Evolutionary conservation across 495 filamentous ascomycete species (phyloP).

Genomic region (Rostrohypoxylon terebratum): DNA sequence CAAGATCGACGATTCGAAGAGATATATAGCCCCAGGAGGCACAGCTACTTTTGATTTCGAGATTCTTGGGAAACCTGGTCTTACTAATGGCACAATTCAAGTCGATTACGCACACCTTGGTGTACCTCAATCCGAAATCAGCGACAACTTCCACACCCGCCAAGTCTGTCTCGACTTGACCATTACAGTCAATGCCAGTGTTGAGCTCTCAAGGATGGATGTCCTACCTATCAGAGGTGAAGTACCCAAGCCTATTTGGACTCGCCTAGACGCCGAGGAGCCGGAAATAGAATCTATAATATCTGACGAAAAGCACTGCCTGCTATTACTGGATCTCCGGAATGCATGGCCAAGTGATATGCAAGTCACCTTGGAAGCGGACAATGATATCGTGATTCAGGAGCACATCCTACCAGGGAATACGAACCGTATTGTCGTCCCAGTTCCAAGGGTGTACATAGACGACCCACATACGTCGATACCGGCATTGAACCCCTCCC

Average conservation of each 20-base stretch:
- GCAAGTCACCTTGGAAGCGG: conserved; percentile 64
- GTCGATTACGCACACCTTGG: conserved; percentile 85
- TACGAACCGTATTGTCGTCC: conserved; percentile 78
- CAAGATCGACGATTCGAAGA: conserved; percentile 62
- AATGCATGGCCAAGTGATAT: conserved; percentile 89
- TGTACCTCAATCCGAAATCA: conserved; percentile 68
- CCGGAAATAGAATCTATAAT: conserved; percentile 40
- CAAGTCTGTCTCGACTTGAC: conserved; percentile 84
- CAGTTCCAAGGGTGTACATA: conserved; percentile 80
- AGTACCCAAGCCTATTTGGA: conserved; percentile 63
- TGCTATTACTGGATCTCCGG: conserved; percentile 84
- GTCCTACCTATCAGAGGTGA: conserved; percentile 74
- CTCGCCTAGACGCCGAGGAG: conserved; percentile 42
- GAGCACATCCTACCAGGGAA: conserved; percentile 81
- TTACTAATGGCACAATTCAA: conserved; percentile 84
- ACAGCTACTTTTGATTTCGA: conserved; percentile 83
- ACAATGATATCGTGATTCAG: conserved; percentile 52
- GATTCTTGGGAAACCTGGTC: conserved; percentile 83
- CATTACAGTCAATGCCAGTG: conserved; percentile 89
- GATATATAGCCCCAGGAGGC: conserved; percentile 74
- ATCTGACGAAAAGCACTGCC: conserved; percentile 72
- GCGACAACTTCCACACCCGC: conserved; percentile 84
- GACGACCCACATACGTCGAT: conserved; percentile 81
- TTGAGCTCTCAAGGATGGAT: conserved; percentile 82
- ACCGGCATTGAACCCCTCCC: conserved; percentile 79